Evolutionary conservation across 2,329 filamentous ascomycete species (phyloP).

Genomic region (Arthrobotrys iridis): DNA sequence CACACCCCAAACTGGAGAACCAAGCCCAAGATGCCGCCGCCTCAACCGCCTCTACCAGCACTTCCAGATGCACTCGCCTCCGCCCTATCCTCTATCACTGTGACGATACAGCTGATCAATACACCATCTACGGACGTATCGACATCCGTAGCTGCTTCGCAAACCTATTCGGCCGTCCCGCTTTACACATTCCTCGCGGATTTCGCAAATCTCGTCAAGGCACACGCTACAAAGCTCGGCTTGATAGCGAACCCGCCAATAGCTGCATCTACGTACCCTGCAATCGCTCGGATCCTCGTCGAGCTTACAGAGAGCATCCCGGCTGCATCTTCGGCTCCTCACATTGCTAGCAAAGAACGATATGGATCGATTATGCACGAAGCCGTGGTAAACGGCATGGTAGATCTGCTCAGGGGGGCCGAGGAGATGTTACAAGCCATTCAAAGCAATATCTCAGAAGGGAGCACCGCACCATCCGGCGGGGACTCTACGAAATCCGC

Average conservation of each 20-base stretch:
- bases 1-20: not conserved
- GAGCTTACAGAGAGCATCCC: constrained; percentile 40
- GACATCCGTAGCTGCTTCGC: not conserved
- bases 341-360: constrained; percentile 41
- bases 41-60: constrained; percentile 9
- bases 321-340: constrained; percentile 39
- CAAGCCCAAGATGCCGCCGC: constrained; percentile 17
- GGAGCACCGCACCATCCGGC: not conserved
- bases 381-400: constrained; percentile 36
- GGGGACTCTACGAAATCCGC: constrained; percentile 27
- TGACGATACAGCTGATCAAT: constrained; percentile 26
- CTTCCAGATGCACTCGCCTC: constrained; percentile 23
- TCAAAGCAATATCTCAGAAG: constrained; percentile 29
- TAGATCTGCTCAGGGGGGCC: constrained; percentile 61
- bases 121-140: constrained; percentile 24
- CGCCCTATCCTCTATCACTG: constrained; percentile 31
- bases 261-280: constrained; percentile 28
- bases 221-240: constrained; percentile 43
- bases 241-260: constrained; percentile 45
- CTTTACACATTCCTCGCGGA: constrained; percentile 48
- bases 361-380: constrained; percentile 43
- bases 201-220: constrained; percentile 49
- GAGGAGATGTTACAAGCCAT: constrained; percentile 59
- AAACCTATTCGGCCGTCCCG: constrained; percentile 29
- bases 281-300: constrained; percentile 40